Base-by-base conservation (phyloP, 1,139 yeast species). In the Candida sp. region DNA sequence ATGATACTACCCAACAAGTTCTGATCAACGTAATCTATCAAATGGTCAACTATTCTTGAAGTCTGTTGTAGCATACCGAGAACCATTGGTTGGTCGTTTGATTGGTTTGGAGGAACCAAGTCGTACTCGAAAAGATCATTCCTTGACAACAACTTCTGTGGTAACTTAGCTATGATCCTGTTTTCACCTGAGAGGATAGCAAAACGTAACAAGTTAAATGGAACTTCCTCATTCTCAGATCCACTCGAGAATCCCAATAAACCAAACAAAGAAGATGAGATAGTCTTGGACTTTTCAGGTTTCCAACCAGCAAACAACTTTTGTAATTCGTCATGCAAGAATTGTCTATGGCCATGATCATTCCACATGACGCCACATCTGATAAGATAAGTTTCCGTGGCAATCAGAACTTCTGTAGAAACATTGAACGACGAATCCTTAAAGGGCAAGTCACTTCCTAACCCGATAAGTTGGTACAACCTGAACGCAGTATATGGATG, bases 151-250 rank as follows among this genome's bases (percentile, higher is more conserved):
- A 87, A 73, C 2, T 69, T 61, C 41, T 75, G 63, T 0, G 96
- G 96, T 17, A 88, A 73, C 57, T 81, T 80, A 1, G 90, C 90
- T 88, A 88, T 84, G 0, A 86, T 77, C 46, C 83, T 78, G 31
- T 83, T 84, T 63, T 88, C 94, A 12, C 88, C 90, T 0, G 92
- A 85, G 42, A 88, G 67, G 33, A 88, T 78, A 2, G 85, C 87
- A 65, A 87, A 86, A 54, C 96, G 73, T 5, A 88, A 60, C 52
- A 88, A 71, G 60, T 86, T 88, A 8, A 69, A 64, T 1, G 93
- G 92, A 2, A 86, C 72, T 9, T 68, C 70, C 45, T 50, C 17
- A 3, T 26, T 7, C 9, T n/a, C 41, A 3, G 42, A 25, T 31
- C 51, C 33, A 12, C 51, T 46, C 3, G 46, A 32, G 9, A 48